These are phyloP conservation scores for Apiospora saccharicola DNA, from an alignment of 2,329 filamentous ascomycete species.

Conservation along the genomic window DNA sequence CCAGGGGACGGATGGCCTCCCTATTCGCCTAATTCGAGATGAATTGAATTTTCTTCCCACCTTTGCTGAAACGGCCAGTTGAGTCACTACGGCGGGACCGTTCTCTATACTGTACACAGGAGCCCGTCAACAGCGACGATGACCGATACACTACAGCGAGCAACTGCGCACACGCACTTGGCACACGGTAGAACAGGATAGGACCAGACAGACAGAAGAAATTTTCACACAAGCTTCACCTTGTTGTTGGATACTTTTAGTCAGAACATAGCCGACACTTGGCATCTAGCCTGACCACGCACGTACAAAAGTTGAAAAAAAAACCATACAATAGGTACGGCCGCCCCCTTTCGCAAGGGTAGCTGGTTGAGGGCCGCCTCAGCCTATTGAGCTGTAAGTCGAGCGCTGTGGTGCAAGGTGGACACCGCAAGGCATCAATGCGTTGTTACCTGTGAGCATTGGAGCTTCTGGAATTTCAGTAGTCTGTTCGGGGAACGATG, in stretches of 20 bases:
- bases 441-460: neutral
- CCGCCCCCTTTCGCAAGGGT: neutral
- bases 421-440: constrained; percentile 16
- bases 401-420: neutral
- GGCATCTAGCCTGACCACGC: constrained; percentile 10
- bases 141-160: neutral
- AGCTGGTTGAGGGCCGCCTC: constrained; percentile 3
- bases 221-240: constrained; percentile 4
- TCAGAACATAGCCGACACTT: neutral
- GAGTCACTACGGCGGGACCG: constrained; percentile 11
- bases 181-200: neutral
- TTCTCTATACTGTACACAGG: neutral
- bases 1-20: constrained; percentile 7
- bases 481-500: constrained; percentile 1
- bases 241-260: constrained; percentile 12
- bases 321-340: neutral
- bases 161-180: neutral
- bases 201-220: neutral
- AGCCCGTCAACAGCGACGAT: constrained; percentile 9
- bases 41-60: neutral
- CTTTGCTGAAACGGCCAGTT: constrained; percentile 20
- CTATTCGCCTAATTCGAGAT: constrained; percentile 22
- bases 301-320: neutral
- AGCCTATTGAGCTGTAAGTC: neutral
- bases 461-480: constrained; percentile 9